phyloP scores from a whole-genome alignment of 1,139 yeast genomes.

The Pichia sp. region DNA sequence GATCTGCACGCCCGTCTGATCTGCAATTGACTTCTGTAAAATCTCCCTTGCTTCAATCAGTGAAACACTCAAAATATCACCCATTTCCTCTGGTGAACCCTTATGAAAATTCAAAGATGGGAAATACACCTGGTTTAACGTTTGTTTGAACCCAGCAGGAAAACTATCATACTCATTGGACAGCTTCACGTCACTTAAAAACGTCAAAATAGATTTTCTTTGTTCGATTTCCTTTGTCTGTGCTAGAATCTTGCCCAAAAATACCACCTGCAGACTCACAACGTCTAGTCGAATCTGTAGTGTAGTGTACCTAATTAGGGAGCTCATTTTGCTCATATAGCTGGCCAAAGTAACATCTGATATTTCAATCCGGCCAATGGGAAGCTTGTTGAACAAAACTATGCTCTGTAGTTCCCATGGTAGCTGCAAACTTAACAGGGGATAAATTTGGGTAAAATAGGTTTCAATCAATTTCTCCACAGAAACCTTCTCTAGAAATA shows the following conservation, averaged over 20 bases:
- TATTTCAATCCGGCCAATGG: neutral
- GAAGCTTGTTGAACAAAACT: conserved; percentile 14
- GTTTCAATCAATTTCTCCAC: neutral
- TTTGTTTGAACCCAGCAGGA: conserved; percentile 9
- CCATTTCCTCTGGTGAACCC: neutral
- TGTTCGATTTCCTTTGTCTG: neutral
- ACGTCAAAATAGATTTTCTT: neutral
- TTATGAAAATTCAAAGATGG: conserved; percentile 4
- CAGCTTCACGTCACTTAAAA: conserved; percentile 2
- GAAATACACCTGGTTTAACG: conserved; percentile 9
- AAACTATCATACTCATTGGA: conserved; percentile 6
- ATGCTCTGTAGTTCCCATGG: conserved; percentile 22
- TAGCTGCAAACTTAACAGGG: conserved; percentile 6
- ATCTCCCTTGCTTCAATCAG: conserved; percentile 1
- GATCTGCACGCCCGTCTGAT: conserved; percentile 8
- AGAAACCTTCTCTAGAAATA: neutral
- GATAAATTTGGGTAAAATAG: conserved; percentile 15
- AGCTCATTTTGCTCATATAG: conserved; percentile 4
- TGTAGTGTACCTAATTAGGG: conserved; percentile 4
- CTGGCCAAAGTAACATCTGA: neutral
- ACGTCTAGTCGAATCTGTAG: conserved; percentile 15
- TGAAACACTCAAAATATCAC: neutral
- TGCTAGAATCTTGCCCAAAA: conserved; percentile 10
- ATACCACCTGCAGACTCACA: conserved; percentile 10
- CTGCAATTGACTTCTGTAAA: conserved; percentile 2